Evolutionary conservation across 2,329 filamentous ascomycete species (phyloP).

Genomic region (Talaromyces rugulosus): DNA sequence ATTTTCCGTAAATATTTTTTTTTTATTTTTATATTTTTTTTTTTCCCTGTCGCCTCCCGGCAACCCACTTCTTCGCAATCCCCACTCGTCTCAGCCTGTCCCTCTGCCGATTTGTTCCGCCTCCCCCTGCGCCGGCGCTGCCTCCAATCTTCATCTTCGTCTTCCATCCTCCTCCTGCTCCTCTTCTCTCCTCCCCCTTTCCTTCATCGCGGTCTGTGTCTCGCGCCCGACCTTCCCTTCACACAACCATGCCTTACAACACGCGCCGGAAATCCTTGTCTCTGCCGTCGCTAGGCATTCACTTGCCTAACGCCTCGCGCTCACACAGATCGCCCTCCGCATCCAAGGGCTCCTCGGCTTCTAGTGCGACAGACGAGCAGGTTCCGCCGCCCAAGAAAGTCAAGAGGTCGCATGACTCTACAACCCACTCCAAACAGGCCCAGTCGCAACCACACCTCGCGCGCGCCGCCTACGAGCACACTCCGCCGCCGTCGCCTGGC

Average conservation of each 20-base stretch:
- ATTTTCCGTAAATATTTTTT: neutral
- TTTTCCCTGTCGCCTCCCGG: slow-evolving; percentile 1
- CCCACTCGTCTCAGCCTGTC: slow-evolving; percentile 3
- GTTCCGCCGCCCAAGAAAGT: slow-evolving; percentile 60
- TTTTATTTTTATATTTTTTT: slow-evolving; percentile 13
- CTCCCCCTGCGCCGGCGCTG: slow-evolving; percentile 1
- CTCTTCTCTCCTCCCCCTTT: slow-evolving; percentile 12
- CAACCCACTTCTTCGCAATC: slow-evolving; percentile 9
- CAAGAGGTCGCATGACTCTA: slow-evolving; percentile 68
- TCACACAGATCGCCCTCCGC: slow-evolving; percentile 54
- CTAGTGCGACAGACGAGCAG: slow-evolving; percentile 54
- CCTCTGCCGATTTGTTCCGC: slow-evolving; percentile 13
- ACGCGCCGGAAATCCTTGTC: slow-evolving; percentile 95
- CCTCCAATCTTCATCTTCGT: neutral
- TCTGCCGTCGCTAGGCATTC: slow-evolving; percentile 86
- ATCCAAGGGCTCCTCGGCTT: slow-evolving; percentile 51
- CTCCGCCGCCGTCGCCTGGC: slow-evolving; percentile 72
- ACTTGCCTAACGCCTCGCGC: slow-evolving; percentile 61
- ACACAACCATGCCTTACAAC: slow-evolving; percentile 76
- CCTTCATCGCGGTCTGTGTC: neutral
- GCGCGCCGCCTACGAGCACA: slow-evolving; percentile 61
- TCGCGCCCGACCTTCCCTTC: neutral
- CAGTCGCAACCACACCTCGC: slow-evolving; percentile 18
- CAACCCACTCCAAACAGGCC: slow-evolving; percentile 22
- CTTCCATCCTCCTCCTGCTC: slow-evolving; percentile 3